These are phyloP conservation scores for Meyerozyma elateridarum DNA, from an alignment of 1,139 yeast species.

Conservation along the genomic window DNA sequence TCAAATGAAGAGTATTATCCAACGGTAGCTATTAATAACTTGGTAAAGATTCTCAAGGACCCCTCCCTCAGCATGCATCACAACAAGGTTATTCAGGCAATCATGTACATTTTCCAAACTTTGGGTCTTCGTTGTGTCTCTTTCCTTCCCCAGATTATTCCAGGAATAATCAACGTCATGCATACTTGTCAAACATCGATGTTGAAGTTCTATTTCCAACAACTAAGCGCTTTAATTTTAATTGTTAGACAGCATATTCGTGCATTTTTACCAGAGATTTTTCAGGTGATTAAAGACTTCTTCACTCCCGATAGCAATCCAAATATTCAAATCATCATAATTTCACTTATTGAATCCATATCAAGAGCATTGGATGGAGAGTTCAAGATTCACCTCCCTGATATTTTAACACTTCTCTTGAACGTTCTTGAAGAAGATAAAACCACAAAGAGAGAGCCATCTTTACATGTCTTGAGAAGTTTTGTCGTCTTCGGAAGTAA, in stretches of 20 bases:
- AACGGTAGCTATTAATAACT: constrained; percentile 83
- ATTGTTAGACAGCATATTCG: constrained; percentile 90
- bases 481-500: constrained; percentile 87
- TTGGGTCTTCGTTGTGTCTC: constrained; percentile 85
- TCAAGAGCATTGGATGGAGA: constrained; percentile 89
- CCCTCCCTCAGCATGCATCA: constrained; percentile 83
- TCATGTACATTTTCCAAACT: constrained; percentile 84
- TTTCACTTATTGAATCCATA: constrained; percentile 76
- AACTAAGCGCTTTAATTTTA: constrained; percentile 69
- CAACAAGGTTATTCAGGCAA: constrained; percentile 85
- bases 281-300: constrained; percentile 69
- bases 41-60: constrained; percentile 80
- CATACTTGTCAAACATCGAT: constrained; percentile 75
- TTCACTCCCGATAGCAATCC: constrained; percentile 50
- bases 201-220: constrained; percentile 87
- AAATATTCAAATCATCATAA: constrained; percentile 72
- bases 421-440: constrained; percentile 77
- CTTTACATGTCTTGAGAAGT: constrained; percentile 75
- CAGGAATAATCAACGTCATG: constrained; percentile 85
- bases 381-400: constrained; percentile 78
- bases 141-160: constrained; percentile 79
- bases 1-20: constrained; percentile 93
- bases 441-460: constrained; percentile 57
- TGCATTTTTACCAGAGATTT: constrained; percentile 75
- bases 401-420: constrained; percentile 68